phyloP scores from a whole-genome alignment of 139 green algal species.

The Picochlorum sp. region DNA sequence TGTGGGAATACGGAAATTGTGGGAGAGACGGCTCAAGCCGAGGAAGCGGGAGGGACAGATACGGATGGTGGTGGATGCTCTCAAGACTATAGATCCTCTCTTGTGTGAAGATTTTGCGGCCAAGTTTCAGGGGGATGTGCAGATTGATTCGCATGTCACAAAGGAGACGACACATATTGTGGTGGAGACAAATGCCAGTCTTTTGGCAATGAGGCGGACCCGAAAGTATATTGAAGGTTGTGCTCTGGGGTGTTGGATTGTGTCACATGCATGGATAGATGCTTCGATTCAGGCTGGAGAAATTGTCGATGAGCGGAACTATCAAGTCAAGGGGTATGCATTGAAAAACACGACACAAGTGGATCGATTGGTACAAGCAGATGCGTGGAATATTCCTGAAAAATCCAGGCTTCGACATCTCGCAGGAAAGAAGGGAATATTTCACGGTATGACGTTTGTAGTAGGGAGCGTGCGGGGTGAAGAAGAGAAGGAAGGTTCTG shows the following conservation, averaged over 20 bases:
- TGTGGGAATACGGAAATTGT: neutral
- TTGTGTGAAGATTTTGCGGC: too few species aligned
- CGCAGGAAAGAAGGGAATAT: neutral
- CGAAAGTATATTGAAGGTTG: conserved; percentile 25
- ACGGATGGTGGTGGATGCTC: neutral
- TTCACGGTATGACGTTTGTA: neutral
- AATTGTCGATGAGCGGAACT: conserved; percentile 22
- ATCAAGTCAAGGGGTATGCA: conserved; percentile 24
- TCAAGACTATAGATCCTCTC: neutral
- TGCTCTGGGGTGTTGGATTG: conserved; percentile 31
- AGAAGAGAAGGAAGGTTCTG: neutral
- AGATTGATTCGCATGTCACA: too few species aligned
- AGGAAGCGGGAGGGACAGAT: neutral
- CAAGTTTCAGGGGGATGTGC: too few species aligned
- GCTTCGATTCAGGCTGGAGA: conserved; percentile 17
- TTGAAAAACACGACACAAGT: neutral
- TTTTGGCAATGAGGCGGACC: conserved; percentile 12
- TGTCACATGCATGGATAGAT: conserved; percentile 25
- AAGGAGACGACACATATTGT: conserved; percentile 26
- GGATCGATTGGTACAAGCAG: neutral
- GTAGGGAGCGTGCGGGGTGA: neutral
- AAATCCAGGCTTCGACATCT: neutral
- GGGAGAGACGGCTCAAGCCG: neutral
- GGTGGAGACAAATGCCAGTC: conserved; percentile 9
- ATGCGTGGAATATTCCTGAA: neutral